Conservation (phyloP, 805 yeast genomes). For the Wickerhamiella nectarea region DNA sequence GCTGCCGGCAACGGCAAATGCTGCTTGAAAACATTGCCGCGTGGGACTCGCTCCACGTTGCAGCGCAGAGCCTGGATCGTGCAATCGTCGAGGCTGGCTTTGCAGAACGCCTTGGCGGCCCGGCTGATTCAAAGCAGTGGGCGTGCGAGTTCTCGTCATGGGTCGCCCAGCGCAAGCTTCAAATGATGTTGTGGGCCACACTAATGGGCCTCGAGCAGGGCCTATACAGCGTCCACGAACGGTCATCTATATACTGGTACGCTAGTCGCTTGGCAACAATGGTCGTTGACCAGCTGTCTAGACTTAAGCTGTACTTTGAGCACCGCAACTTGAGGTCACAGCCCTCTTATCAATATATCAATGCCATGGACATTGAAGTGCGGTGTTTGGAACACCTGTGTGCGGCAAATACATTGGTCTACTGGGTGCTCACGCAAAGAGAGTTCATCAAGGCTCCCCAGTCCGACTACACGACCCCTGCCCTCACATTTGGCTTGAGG, state of each 20-base stretch:
- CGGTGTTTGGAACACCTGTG: constrained; percentile 22
- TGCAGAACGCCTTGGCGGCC: constrained; percentile 17
- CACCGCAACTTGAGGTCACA: constrained; percentile 13
- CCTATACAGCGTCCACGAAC: constrained; percentile 59
- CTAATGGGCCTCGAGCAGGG: constrained; percentile 65
- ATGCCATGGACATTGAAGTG: constrained; percentile 24
- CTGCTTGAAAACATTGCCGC: constrained; percentile 38
- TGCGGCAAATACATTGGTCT: constrained; percentile 23
- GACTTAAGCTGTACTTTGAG: constrained; percentile 26
- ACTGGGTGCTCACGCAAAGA: constrained; percentile 15
- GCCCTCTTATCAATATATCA: constrained; percentile 17
- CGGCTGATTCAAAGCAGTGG: constrained; percentile 16
- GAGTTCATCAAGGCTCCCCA: constrained; percentile 10
- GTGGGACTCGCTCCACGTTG: constrained; percentile 76
- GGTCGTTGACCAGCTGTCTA: constrained; percentile 32
- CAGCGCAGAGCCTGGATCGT: constrained; percentile 50
- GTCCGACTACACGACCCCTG: constrained; percentile 15
- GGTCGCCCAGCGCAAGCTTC: constrained; percentile 52
- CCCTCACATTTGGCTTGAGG: constrained; percentile 40
- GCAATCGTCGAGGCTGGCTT: constrained; percentile 24
- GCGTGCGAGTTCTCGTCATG: constrained; percentile 60
- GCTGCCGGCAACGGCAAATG: constrained; percentile 72
- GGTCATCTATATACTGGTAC: constrained; percentile 55
- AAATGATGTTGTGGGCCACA: constrained; percentile 57
- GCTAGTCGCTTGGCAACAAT: constrained; percentile 35